phyloP scores from a whole-genome alignment of 2,329 filamentous ascomycete species.

The Trichoderma sp. region DNA sequence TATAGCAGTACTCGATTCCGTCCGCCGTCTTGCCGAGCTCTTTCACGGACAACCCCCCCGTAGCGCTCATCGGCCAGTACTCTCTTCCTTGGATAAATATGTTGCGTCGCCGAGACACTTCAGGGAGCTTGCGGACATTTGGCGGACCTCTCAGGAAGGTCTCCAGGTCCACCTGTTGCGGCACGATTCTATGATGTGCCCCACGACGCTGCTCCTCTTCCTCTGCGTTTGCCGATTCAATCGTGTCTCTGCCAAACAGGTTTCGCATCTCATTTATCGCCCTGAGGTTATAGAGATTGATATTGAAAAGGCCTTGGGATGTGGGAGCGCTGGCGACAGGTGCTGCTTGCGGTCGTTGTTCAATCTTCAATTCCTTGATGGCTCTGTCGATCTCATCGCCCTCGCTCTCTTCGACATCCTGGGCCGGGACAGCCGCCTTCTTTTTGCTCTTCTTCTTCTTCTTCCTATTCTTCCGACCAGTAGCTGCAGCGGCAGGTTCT shows the following conservation, averaged over 20 bases:
- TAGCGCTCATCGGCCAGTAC: constrained; percentile 76
- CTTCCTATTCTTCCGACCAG: constrained; percentile 37
- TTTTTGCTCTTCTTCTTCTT: constrained; percentile 41
- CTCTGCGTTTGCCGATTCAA: constrained; percentile 50
- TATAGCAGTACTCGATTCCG: constrained; percentile 69
- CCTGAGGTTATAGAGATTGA: constrained; percentile 70
- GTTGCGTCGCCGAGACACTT: constrained; percentile 72
- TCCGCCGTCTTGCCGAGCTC: constrained; percentile 40
- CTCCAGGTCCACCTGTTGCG: constrained; percentile 55
- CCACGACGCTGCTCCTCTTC: constrained; percentile 44
- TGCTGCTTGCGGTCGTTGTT: constrained; percentile 18
- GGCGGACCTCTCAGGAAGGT: constrained; percentile 53
- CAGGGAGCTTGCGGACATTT: constrained; percentile 59
- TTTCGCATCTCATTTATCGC: constrained; percentile 85
- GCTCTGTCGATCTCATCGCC: constrained; percentile 57
- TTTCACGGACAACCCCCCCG: constrained; percentile 82
- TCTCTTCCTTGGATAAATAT: constrained; percentile 84
- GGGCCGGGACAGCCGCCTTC: constrained; percentile 26
- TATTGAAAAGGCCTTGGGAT: constrained; percentile 44
- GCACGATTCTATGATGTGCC: constrained; percentile 33
- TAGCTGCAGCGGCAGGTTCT: not conserved
- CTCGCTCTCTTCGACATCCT: constrained; percentile 25
- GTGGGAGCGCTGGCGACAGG: constrained; percentile 23
- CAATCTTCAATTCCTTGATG: constrained; percentile 47
- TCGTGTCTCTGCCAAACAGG: constrained; percentile 56